Evolutionary conservation across 495 filamentous ascomycete species (phyloP), one percentile per base, ranked within the genome.

Genomic region (Tuber calosporum): DNA sequence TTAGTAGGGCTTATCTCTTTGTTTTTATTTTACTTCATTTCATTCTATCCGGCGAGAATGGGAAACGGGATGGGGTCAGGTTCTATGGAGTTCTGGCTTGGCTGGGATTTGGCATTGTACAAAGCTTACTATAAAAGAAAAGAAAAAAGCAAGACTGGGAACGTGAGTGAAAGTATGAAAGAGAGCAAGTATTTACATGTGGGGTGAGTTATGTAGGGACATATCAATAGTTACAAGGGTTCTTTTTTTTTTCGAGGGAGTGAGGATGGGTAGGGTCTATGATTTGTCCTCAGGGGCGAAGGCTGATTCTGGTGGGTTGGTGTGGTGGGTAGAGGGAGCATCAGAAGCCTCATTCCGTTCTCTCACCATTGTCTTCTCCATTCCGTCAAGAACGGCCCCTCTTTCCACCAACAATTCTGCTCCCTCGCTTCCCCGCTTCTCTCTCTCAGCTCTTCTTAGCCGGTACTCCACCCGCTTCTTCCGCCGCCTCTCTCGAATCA

Each of bases 81-180:
- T 79, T 79, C 73, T 71, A 78, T 66, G 75, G 77, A 74, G 77
- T 78, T 79, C 66, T n/a, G 48, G 48, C 8, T 58, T 58, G 48
- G 75, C 71, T 74, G 70, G 75, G 74, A 42, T 73, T 69, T 66
- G 48, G 48, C 67, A 73, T 58, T 78, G 41, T 73, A 78, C 48
- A 58, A 53, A 53, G 48, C 22, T 58, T 58, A 58, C 30, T 58
- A 58, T 26, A 58, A 58, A 53, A 73, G 67, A 77, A 69, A 22
- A 40, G 58, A 70, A 62, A 38, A 73, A 77, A 71, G 66, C n/a
- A 76, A 58, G 69, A 58, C 22, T 30, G 74, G 11, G 36, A 73
- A 66, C 58, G 39, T 69, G 45, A 66, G 68, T 69, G 67, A 62
- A 26, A 67, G 76, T 76, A 69, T 42, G 40, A 72, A 53, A 73